Evolutionary conservation across 2,329 filamentous ascomycete species (phyloP), one percentile per base, ranked within the genome.

Genomic region (Cordyceps sp.): DNA sequence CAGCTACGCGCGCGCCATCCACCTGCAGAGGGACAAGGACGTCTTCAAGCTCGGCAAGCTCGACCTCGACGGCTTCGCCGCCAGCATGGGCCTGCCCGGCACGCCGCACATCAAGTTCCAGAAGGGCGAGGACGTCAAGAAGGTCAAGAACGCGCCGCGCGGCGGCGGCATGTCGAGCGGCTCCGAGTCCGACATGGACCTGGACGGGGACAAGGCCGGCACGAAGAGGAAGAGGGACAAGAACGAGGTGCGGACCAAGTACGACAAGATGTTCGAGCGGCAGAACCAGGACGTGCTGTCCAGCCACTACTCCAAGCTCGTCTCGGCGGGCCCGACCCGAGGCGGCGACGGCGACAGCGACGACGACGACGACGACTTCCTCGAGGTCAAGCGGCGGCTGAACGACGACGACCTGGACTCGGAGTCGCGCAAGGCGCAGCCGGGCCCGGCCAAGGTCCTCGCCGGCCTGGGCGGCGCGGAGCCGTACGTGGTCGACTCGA

Each of bases 211-310:
- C 22, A 65, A 66, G 45, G 60, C 59, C 41, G 57, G 62, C 37
- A 73, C 69, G 52, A 73, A 76, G 56, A 77, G 62, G 37, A n/a
- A n/a, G n/a, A 73, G 70, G 51, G 73, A 76, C 56, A 77, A 81
- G 57, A 62, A 66, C 10, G 70, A 75, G 44, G 82, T 93, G 14
- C 73, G 85, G 38, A 98, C 92, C 21, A 96, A 93, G 54, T 92
- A 93, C 52, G 85, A 98, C 54, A 78, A 84, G 44, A 96, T 98
- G 90, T 94, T 96, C 55, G 88, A 94, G 61, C 70, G 90, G 37
- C 81, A 79, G 44, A 98, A 98, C 55, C 88, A 96, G 55, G 86
- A 94, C 49, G 81, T 98, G 21, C 58, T 98, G 40, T 86, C 88
- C n/a, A 75, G 78, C 34, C 90, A 98, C 57, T 96, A 94, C 61